A percentile compares a stretch with the other conserved stretches of the same genome.
Conservation (phyloP, 2,329 filamentous ascomycete species). For the Fusarium oligoseptatum region DNA sequence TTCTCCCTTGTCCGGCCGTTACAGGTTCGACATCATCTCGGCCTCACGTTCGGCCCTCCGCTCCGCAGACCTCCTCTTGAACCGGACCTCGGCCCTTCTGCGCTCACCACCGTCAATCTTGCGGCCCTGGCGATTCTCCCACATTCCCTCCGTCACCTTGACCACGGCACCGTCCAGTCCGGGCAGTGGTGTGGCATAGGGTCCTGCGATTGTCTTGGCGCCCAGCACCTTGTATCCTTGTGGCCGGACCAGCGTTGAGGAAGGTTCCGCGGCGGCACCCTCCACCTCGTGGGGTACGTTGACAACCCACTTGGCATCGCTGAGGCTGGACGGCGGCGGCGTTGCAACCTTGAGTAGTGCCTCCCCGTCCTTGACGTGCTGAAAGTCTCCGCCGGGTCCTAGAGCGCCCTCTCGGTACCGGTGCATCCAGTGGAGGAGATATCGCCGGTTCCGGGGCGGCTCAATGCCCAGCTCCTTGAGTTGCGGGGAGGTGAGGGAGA, state of each 20-base stretch:
- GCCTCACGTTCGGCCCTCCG: conserved; percentile 75
- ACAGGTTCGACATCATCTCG: conserved; percentile 52
- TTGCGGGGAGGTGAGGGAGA: conserved; percentile 82
- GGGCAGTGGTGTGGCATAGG: conserved; percentile 78
- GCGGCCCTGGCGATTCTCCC: conserved; percentile 87
- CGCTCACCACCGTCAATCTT: conserved; percentile 98
- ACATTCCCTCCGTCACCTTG: conserved; percentile 85
- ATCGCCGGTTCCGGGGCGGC: conserved; percentile 83
- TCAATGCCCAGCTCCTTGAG: conserved; percentile 89
- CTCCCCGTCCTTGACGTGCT: conserved; percentile 72
- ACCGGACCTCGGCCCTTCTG: conserved; percentile 84
- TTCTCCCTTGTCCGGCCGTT: conserved; percentile 37
- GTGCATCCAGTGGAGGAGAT: conserved; percentile 89
- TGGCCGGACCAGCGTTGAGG: conserved; percentile 47
- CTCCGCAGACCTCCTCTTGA: conserved; percentile 86
- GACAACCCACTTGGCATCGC: conserved; percentile 66
- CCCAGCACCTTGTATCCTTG: conserved; percentile 74
- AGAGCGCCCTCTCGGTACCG: conserved; percentile 83
- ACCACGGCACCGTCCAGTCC: conserved; percentile 75
- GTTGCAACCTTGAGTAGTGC: conserved; percentile 66
- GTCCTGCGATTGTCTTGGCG: conserved; percentile 79
- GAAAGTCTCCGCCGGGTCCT: conserved; percentile 86
- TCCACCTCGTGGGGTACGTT: conserved; percentile 64
- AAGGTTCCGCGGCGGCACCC: background rate
- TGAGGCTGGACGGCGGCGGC: conserved; percentile 51